These are phyloP conservation scores for Babesia bigemina DNA, from an alignment of 169 alveolate species.

Conservation along the genomic window DNA sequence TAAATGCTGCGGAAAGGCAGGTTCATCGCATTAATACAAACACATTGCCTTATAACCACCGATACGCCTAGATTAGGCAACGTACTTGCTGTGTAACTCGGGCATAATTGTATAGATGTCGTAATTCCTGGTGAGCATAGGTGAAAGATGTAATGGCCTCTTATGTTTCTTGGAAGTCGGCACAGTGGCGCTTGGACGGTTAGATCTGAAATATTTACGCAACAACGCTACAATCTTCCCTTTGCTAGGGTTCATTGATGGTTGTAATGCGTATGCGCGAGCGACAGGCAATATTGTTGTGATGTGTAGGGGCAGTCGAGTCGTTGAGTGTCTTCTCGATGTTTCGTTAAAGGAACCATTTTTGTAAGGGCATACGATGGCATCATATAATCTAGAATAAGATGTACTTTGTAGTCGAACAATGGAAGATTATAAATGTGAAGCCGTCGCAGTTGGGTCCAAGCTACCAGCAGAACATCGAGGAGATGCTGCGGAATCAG, in stretches of 20 bases:
- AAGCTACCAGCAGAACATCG: slow-evolving; percentile 83
- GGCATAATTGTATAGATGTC: slow-evolving; percentile 39
- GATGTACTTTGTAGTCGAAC: slow-evolving; percentile 89
- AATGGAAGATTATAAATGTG: slow-evolving; percentile 86
- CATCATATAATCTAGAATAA: slow-evolving; percentile 5
- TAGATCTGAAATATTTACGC: slow-evolving; percentile 61
- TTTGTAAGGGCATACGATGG: not conserved
- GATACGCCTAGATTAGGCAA: not conserved
- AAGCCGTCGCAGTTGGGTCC: slow-evolving; percentile 91
- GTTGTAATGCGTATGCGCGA: not conserved
- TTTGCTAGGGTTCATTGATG: slow-evolving; percentile 62
- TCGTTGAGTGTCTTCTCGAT: not conserved
- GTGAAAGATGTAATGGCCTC: slow-evolving; percentile 58
- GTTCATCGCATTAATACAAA: not conserved
- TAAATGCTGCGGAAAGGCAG: not conserved
- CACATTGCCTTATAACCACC: not conserved
- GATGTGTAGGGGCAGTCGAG: not conserved
- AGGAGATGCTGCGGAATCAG: slow-evolving; percentile 85
- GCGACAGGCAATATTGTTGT: not conserved
- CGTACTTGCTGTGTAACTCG: slow-evolving; percentile 14
- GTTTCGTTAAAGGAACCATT: not conserved
- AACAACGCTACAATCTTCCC: slow-evolving; percentile 60
- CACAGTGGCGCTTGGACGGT: slow-evolving; percentile 31
- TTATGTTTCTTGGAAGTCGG: slow-evolving; percentile 61
- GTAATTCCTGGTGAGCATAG: slow-evolving; percentile 47